Percentiles rank a stretch among this genome's conserved stretches.
phyloP scores from a whole-genome alignment of 2,329 filamentous ascomycete species.

The Dactylonectria macrodidyma region DNA sequence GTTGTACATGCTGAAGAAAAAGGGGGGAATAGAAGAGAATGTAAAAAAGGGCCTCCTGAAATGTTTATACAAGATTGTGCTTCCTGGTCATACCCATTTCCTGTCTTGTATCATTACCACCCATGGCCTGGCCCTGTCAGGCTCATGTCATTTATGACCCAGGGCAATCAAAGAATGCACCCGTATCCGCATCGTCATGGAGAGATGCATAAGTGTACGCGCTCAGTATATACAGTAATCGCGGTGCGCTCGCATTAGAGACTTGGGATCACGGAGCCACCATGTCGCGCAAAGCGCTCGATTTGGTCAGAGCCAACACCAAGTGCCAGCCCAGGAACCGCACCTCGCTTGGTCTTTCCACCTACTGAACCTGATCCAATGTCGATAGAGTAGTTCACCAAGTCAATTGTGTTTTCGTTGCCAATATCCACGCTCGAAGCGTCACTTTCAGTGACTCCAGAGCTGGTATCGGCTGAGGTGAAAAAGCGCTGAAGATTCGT shows the following conservation, averaged over 20 bases:
- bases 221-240: conserved; percentile 43
- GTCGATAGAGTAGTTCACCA: conserved; percentile 64
- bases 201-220: conserved; percentile 39
- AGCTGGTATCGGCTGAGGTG: conserved; percentile 52
- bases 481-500: conserved; percentile 70
- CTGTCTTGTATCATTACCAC: conserved; percentile 42
- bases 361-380: conserved; percentile 51
- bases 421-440: conserved; percentile 61
- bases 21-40: conserved; percentile 41
- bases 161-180: conserved; percentile 31
- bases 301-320: conserved; percentile 8
- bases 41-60: conserved; percentile 34
- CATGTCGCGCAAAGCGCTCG: conserved; percentile 27
- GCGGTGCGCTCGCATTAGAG: conserved; percentile 10
- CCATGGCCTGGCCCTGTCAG: conserved; percentile 34
- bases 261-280: conserved; percentile 18
- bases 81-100: conserved; percentile 35
- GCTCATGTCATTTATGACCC: conserved; percentile 24
- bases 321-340: conserved; percentile 15
- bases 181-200: conserved; percentile 30
- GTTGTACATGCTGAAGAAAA: conserved; percentile 47
- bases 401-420: conserved; percentile 63
- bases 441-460: conserved; percentile 52
- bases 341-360: conserved; percentile 41
- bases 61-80: conserved; percentile 46